phyloP scores from a whole-genome alignment of 2,329 filamentous ascomycete genomes.

The Neofusicoccum cordaticola region DNA sequence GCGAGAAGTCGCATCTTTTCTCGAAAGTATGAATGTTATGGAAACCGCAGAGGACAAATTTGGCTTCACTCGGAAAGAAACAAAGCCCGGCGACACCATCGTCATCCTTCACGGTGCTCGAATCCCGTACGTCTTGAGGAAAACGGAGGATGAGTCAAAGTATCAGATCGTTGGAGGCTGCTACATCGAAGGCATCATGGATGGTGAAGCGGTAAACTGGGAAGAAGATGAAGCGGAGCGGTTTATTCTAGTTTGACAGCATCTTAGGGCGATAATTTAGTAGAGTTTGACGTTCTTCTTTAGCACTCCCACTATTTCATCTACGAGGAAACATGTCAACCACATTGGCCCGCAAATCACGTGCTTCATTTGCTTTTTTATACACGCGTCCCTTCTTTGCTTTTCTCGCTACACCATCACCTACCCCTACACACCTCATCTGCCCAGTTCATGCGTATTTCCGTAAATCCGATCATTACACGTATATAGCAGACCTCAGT shows the following conservation, averaged over 20 bases:
- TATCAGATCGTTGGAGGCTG: not conserved
- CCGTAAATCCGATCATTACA: no score
- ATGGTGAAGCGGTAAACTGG: not conserved
- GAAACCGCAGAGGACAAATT: not conserved
- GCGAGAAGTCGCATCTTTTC: no score
- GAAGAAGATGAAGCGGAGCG: not conserved
- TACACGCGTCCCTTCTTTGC: no score
- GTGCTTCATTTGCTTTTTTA: no score
- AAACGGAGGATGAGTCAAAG: not conserved
- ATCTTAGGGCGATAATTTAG: accelerated
- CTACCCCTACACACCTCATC: no score
- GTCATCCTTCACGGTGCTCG: not conserved
- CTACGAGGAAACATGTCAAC: no score
- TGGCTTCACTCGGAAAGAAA: not conserved
- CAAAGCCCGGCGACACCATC: not conserved
- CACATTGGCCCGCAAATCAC: no score
- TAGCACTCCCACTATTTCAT: no score
- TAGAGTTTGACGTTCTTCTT: no score
- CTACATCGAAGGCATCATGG: not conserved
- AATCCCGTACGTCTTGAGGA: not conserved
- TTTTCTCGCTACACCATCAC: no score
- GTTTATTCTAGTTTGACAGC: not conserved
- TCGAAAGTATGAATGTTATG: not conserved
- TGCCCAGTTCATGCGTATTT: no score
- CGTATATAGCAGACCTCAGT: no score